Conservation (phyloP, 306 rosid genomes). For the Luffa acutangula region DNA sequence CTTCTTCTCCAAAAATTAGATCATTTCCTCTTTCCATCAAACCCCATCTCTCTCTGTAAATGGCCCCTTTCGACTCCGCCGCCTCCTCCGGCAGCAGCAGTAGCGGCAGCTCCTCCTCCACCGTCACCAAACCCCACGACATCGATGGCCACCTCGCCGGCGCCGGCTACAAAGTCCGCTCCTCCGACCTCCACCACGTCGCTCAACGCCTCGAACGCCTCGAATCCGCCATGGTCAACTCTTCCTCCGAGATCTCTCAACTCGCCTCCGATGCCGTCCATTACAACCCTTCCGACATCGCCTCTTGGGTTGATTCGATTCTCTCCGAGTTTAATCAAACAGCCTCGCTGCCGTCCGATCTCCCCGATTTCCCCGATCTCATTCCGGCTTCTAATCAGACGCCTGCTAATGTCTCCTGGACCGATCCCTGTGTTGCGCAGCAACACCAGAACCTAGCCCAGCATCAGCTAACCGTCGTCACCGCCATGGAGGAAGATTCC, state of each 20-base stretch:
- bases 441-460: constrained; percentile 15
- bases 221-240: constrained; percentile 48
- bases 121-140: constrained; percentile 28
- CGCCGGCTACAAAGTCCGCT: constrained; percentile 63
- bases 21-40: background rate
- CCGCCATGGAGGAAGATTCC: constrained; percentile 72
- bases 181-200: constrained; percentile 60
- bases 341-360: constrained; percentile 31
- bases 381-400: constrained; percentile 12
- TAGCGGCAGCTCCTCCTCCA: constrained; percentile 34
- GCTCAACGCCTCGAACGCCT: constrained; percentile 60
- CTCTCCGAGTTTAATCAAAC: constrained; percentile 52
- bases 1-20: background rate
- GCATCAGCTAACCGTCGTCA: constrained; percentile 22
- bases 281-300: constrained; percentile 69
- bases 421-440: constrained; percentile 6
- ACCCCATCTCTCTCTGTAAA: constrained; percentile 3
- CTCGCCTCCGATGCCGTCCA: constrained; percentile 48
- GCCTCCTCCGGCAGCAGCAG: constrained; percentile 18
- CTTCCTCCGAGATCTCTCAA: constrained; percentile 44
- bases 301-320: constrained; percentile 71
- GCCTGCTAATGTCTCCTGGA: constrained; percentile 11
- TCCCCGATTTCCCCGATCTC: constrained; percentile 29
- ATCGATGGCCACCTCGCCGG: constrained; percentile 58
- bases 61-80: constrained; percentile 38